phyloP scores from a whole-genome alignment of 257 asterid genomes.

The Schizonepeta tenuifolia region DNA sequence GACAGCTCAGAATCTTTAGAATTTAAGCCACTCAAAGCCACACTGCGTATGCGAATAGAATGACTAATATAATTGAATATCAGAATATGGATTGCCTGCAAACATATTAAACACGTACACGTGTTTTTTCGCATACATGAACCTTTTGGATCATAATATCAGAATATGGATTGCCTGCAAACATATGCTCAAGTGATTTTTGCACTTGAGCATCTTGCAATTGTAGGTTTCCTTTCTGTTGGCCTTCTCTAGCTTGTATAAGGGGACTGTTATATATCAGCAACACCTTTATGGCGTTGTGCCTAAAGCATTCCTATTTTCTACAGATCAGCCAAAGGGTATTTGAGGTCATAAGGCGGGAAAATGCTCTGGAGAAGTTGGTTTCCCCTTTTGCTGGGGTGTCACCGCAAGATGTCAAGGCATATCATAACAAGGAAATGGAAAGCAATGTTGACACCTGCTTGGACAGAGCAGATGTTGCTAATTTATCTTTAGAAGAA shows the following conservation, averaged over 20 bases:
- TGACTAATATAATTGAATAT: not conserved
- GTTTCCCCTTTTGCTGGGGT: constrained; percentile 43
- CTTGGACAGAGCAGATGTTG: constrained; percentile 42
- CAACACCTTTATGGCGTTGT: constrained; percentile 20
- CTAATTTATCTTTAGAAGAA: constrained; percentile 40
- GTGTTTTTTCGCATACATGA: not conserved
- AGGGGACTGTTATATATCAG: no score
- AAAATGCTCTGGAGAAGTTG: constrained; percentile 45
- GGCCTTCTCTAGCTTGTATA: not conserved
- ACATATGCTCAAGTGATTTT: constrained; percentile 8
- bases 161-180: no score
- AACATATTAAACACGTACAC: not conserved
- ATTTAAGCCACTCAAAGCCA: constrained; percentile 5
- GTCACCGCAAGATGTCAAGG: constrained; percentile 45
- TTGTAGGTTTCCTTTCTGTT: not conserved
- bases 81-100: not conserved
- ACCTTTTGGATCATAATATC: constrained; percentile 17
- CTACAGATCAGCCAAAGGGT: constrained; percentile 80
- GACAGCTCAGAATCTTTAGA: not conserved
- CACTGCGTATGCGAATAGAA: not conserved
- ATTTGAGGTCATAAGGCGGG: constrained; percentile 64
- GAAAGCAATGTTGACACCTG: constrained; percentile 38
- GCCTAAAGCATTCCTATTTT: constrained; percentile 19
- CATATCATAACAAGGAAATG: constrained; percentile 41
- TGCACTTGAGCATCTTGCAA: constrained; percentile 27